Conservation (phyloP, 2,329 filamentous ascomycete genomes). For the Geoglossum cookeanum region DNA sequence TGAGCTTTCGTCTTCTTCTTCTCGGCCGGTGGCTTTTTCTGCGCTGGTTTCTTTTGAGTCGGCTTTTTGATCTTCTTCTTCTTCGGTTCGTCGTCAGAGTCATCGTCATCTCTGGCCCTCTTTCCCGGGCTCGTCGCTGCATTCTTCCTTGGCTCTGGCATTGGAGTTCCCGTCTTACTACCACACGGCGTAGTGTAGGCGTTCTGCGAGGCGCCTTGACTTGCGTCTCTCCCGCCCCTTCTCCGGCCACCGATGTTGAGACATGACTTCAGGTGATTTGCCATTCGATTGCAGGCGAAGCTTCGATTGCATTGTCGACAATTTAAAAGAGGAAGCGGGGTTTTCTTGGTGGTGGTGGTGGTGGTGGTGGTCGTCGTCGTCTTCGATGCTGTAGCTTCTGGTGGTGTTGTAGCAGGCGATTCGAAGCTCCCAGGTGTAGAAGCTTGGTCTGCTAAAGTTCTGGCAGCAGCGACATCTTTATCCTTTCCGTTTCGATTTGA, state of each 20-base stretch:
- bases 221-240: conserved; percentile 19
- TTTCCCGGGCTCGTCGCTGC: not conserved
- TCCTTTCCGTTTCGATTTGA: conserved; percentile 36
- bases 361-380: not conserved
- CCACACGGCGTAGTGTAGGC: not conserved
- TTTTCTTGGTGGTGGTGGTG: not conserved
- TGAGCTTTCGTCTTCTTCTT: conserved; percentile 7
- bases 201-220: conserved; percentile 12
- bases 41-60: not conserved
- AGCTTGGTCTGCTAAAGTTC: conserved; percentile 11
- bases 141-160: not conserved
- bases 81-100: conserved; percentile 6
- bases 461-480: conserved; percentile 18
- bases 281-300: conserved; percentile 39
- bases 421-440: conserved; percentile 28
- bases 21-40: not conserved
- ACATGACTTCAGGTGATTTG: conserved; percentile 41
- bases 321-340: conserved; percentile 13
- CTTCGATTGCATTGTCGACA: conserved; percentile 43
- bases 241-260: conserved; percentile 36
- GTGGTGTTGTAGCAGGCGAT: conserved; percentile 19
- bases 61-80: conserved; percentile 7
- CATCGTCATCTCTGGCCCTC: not conserved
- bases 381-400: conserved; percentile 8
- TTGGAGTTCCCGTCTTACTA: not conserved